phyloP scores from a whole-genome alignment of 2,329 filamentous ascomycete species.

The Lasiodiplodia sp. region DNA sequence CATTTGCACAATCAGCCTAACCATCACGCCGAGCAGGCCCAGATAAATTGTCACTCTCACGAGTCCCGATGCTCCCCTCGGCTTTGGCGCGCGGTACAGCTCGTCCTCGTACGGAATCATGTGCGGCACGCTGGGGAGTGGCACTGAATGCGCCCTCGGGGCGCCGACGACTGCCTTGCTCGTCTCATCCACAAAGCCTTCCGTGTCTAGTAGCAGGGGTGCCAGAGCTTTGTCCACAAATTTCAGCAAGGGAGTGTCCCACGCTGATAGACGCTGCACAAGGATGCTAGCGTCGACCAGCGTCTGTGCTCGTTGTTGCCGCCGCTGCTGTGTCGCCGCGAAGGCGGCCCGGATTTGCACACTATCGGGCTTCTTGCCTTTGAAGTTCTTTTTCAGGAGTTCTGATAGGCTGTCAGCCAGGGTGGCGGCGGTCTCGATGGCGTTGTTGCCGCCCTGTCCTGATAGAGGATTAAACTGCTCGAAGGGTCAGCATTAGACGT shows the following conservation, averaged over 20 bases:
- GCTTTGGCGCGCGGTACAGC: neutral
- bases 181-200: neutral
- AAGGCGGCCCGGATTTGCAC: neutral
- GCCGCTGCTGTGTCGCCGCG: neutral
- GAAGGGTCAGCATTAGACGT: neutral
- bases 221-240: constrained; percentile 20
- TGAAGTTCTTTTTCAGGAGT: neutral
- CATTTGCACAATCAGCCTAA: neutral
- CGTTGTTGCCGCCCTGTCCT: constrained; percentile 36
- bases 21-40: neutral
- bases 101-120: constrained; percentile 28
- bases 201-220: neutral
- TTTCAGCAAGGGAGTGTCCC: neutral
- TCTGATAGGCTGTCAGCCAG: constrained; percentile 27
- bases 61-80: neutral
- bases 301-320: neutral
- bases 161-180: neutral
- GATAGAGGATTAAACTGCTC: constrained; percentile 33
- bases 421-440: constrained; percentile 34
- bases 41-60: neutral
- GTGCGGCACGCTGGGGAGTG: constrained; percentile 13
- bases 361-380: neutral
- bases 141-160: neutral
- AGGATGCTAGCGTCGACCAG: neutral
- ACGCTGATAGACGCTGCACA: neutral